phyloP scores from a whole-genome alignment of 164 flowering plant genomes.

The Kingdonia uniflora region DNA sequence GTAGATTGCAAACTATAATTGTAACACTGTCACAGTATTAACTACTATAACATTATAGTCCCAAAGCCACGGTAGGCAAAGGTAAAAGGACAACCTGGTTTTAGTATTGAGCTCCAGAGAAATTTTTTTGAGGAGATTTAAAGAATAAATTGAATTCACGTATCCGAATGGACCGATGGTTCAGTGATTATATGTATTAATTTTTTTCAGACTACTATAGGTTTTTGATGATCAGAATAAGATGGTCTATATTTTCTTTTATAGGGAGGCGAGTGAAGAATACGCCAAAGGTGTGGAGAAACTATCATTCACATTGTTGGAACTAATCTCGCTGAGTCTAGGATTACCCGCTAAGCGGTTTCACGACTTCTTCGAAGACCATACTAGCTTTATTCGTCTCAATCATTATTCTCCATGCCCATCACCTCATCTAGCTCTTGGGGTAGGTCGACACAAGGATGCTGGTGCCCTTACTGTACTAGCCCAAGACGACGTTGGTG shows the following conservation, averaged over 20 bases:
- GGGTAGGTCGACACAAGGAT: slow-evolving; percentile 23
- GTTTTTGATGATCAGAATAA: too few relatives aligned
- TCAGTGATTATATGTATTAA: too few relatives aligned
- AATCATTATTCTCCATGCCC: slow-evolving; percentile 45
- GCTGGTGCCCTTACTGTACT: slow-evolving; percentile 15
- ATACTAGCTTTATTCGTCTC: slow-evolving; percentile 25
- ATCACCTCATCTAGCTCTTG: slow-evolving; percentile 22
- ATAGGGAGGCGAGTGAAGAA: slow-evolving; percentile 24
- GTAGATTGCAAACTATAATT: too few relatives aligned
- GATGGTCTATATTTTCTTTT: background rate
- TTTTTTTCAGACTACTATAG: too few relatives aligned
- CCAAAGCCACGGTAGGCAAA: too few relatives aligned
- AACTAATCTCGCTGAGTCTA: slow-evolving; percentile 30
- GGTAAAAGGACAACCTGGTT: too few relatives aligned
- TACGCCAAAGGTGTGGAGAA: slow-evolving; percentile 27
- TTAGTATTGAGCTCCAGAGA: too few relatives aligned
- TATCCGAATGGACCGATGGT: too few relatives aligned
- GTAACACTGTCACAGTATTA: too few relatives aligned
- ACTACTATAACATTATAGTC: too few relatives aligned
- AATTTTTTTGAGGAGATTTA: too few relatives aligned
- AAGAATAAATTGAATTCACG: too few relatives aligned
- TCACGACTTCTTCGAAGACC: slow-evolving; percentile 23
- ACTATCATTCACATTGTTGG: slow-evolving; percentile 27
- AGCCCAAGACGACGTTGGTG: slow-evolving; percentile 18
- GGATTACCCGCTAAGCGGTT: slow-evolving; percentile 21